Conservation (phyloP, 495 filamentous ascomycete species). For the Durotheca rogersii region DNA sequence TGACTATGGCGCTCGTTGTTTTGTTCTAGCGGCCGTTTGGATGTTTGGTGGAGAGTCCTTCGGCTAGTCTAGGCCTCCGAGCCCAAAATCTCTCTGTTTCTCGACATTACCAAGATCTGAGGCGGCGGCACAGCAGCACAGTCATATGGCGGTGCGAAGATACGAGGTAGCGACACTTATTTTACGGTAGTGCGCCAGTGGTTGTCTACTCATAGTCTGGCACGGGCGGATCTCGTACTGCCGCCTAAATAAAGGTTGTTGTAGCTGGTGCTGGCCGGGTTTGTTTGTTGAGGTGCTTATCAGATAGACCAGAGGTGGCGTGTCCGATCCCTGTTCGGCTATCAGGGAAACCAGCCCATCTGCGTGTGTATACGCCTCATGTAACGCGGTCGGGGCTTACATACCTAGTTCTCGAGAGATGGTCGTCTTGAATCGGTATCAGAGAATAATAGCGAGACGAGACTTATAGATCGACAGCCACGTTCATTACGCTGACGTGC, state of each 20-base stretch:
- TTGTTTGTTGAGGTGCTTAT: slow-evolving; percentile 9
- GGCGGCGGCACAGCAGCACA: not conserved
- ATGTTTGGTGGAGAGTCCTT: slow-evolving; percentile 18
- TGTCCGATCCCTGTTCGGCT: not conserved
- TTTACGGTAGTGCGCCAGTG: not conserved
- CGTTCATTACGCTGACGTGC: slow-evolving; percentile 1
- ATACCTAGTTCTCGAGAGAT: too few species aligned
- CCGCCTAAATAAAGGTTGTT: not conserved
- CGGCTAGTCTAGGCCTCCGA: not conserved
- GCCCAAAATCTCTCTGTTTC: too few species aligned
- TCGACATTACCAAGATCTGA: not conserved
- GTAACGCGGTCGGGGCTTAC: not conserved
- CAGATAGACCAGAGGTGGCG: too few species aligned
- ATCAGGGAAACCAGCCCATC: not conserved
- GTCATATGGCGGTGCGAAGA: too few species aligned
- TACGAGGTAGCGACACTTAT: not conserved
- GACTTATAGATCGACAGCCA: not conserved
- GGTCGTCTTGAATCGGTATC: too few species aligned
- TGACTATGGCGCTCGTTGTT: slow-evolving; percentile 5
- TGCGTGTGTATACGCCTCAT: not conserved
- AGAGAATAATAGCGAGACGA: not conserved
- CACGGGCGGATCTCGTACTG: too few species aligned
- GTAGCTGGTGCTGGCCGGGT: too few species aligned
- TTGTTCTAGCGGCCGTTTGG: slow-evolving; percentile 2
- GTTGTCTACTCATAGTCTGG: too few species aligned